A percentile compares a stretch with the other conserved stretches of the same genome.
Conservation (phyloP, 75 land plant genomes). For the Picea sitchensis region DNA sequence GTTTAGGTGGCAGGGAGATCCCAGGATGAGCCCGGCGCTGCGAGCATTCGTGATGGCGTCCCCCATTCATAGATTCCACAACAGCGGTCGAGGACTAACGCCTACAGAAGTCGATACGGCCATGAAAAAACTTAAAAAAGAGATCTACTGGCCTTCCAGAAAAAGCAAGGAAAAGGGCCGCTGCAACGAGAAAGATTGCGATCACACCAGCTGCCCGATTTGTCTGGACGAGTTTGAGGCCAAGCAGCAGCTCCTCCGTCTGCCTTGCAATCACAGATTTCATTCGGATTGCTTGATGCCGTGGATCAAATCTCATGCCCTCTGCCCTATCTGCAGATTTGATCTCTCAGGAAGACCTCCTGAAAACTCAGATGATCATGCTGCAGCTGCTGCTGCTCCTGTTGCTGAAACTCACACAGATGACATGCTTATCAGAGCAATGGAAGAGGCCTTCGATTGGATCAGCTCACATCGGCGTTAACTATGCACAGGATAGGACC, state of each 20-base stretch:
- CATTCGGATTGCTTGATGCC: conserved; percentile 59
- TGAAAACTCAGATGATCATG: background rate
- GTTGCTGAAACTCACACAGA: background rate
- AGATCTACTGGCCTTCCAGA: conserved; percentile 11
- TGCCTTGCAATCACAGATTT: conserved; percentile 70
- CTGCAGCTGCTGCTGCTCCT: background rate
- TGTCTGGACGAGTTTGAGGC: conserved; percentile 57
- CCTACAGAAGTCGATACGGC: conserved; percentile 11
- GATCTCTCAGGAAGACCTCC: conserved; percentile 14
- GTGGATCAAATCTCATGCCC: conserved; percentile 55
- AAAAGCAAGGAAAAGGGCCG: background rate
- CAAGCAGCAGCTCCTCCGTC: conserved; percentile 29
- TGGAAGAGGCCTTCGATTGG: conserved; percentile 23
- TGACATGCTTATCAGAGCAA: conserved; percentile 23
- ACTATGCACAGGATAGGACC: no score
- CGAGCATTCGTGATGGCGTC: conserved; percentile 12
- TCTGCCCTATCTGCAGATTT: conserved; percentile 62
- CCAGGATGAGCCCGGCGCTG: conserved; percentile 5
- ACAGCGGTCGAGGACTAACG: background rate
- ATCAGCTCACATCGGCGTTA: background rate
- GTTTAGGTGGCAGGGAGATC: background rate
- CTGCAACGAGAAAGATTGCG: conserved; percentile 11
- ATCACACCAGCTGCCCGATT: conserved; percentile 40
- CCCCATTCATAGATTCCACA: background rate
- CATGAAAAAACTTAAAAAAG: conserved; percentile 20